Percentiles rank a stretch among this genome's conserved stretches.
These are phyloP conservation scores for Cairneyella variabilis DNA, from an alignment of 495 filamentous ascomycete species.

Conservation along the genomic window DNA sequence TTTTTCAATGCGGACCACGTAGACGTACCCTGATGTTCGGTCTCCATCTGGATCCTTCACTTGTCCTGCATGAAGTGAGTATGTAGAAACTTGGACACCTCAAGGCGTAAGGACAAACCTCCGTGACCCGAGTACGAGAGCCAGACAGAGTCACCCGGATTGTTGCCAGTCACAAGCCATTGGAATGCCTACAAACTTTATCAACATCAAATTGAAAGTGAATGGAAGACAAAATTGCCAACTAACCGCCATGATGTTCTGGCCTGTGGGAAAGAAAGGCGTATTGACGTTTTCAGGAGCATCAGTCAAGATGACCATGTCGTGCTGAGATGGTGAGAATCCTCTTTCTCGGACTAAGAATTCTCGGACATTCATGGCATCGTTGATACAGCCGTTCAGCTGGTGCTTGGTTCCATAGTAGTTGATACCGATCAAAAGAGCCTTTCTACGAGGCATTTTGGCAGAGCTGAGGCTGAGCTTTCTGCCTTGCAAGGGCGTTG, in stretches of 20 bases:
- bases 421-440: conserved; percentile 60
- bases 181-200: conserved; percentile 37
- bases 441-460: conserved; percentile 40
- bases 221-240: not conserved
- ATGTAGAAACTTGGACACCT: not conserved
- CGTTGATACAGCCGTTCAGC: conserved; percentile 54
- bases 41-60: conserved; percentile 41
- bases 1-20: not conserved
- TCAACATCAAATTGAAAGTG: not conserved
- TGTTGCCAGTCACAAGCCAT: conserved; percentile 51
- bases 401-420: conserved; percentile 49
- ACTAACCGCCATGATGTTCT: conserved; percentile 47
- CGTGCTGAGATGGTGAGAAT: conserved; percentile 41
- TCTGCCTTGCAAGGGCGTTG: no score
- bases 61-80: conserved; percentile 31
- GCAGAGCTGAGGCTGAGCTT: not conserved
- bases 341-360: conserved; percentile 42
- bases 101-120: conserved; percentile 24
- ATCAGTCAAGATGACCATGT: conserved; percentile 54
- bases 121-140: conserved; percentile 59
- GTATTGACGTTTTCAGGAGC: conserved; percentile 41
- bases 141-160: conserved; percentile 45
- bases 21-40: conserved; percentile 38
- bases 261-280: conserved; percentile 48
- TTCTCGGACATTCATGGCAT: conserved; percentile 46